Evolutionary conservation across 345 rosid species (phyloP), one percentile per base, ranked within the genome.

Genomic region (Gossypium raimondii): DNA sequence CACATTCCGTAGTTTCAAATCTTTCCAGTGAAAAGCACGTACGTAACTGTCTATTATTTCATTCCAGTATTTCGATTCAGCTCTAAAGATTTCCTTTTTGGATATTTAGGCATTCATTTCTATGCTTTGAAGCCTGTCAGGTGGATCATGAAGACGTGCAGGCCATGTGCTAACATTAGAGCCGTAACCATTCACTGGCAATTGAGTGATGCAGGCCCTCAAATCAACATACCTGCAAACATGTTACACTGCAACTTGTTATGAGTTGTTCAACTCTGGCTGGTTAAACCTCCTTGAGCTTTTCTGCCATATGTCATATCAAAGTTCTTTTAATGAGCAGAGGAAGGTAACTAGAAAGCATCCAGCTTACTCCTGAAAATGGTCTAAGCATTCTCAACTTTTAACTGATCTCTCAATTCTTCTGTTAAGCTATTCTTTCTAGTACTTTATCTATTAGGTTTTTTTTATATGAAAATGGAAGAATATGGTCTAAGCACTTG

Each of bases 41-140:
- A 90, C 75, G 18, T 83, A 90, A 67, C 92, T 79, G 38, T 77
- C 85, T 70, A 90, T 83, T 53, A 83, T 77, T 16, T 86, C 87
- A 16, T 82, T 72, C 92, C 92, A 90, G 75, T 86, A 90, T 55
- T 75, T 87, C 14, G 88, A 85, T 70, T 90, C 89, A 77, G 91
- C 94, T 71, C 74, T 85, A 67, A 86, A 81, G 59, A 88, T 78
- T 78, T 88, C 91, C 71, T 86, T 90, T 55, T 89, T 88, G 24
- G 89, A 87, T 75, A 82, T 82, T 72, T 67, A 73, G 3, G 90
- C 88, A 67, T 88, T 91, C 86, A 88, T 82, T 81, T 81, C 81
- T 76, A 87, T 86, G 85, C 86, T 87, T 29, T 82, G 87, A 34
- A 90, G 86, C 78, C 92, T 80, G 64, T 85, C 84, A 24, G 90